Evolutionary conservation across 2,329 filamentous ascomycete genomes (phyloP).

Genomic region (Neophaeococcomyces aloes): DNA sequence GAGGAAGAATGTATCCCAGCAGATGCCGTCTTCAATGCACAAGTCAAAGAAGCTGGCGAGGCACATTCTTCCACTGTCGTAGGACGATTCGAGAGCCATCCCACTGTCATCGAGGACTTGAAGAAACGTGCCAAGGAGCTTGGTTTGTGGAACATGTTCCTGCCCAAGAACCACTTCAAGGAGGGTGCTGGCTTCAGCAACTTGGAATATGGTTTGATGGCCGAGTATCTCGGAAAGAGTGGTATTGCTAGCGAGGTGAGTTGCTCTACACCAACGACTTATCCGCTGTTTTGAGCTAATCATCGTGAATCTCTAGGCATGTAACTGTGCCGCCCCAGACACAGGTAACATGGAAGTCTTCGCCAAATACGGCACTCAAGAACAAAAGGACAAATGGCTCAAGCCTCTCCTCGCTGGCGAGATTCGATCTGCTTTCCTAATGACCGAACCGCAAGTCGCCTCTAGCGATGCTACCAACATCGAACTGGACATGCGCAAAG

Average conservation of each 20-base stretch:
- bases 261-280: conserved; percentile 20
- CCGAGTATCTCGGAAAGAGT: conserved; percentile 85
- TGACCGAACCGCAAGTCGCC: conserved; percentile 85
- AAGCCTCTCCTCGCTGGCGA: conserved; percentile 69
- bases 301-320: conserved; percentile 42
- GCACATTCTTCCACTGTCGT: conserved; percentile 6
- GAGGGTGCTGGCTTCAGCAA: conserved; percentile 92
- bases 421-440: conserved; percentile 82
- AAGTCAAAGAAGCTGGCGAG: conserved; percentile 60
- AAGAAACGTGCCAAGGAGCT: conserved; percentile 73
- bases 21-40: conserved; percentile 68
- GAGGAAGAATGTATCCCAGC: conserved; percentile 88
- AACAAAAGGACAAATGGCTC: conserved; percentile 65
- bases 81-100: conserved; percentile 69
- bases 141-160: conserved; percentile 96
- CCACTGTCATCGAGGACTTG: conserved; percentile 73
- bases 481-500: conserved; percentile 65
- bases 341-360: conserved; percentile 95
- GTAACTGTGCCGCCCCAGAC: conserved; percentile 82
- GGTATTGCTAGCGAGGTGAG: conserved; percentile 60
- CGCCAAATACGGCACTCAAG: conserved; percentile 77
- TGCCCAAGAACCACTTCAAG: conserved; percentile 88
- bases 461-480: conserved; percentile 92
- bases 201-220: conserved; percentile 95
- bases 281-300: not conserved